Evolutionary conservation across 371 early-diverging fungal species (phyloP).

Genomic region (Haplosporangium sp.): DNA sequence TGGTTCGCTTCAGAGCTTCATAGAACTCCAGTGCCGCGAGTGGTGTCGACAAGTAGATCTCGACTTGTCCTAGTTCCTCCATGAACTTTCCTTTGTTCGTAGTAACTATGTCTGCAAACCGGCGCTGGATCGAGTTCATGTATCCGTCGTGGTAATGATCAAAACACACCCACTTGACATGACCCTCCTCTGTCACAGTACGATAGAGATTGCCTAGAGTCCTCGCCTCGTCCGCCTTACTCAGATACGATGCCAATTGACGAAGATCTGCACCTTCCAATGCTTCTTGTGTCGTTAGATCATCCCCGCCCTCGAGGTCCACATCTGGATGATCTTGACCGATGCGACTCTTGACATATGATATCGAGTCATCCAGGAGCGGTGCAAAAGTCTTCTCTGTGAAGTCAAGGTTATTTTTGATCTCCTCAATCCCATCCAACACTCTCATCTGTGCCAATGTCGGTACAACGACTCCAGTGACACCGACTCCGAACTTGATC

Average conservation of each 20-base stretch:
- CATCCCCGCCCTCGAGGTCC: neutral
- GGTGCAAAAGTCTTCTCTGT: neutral
- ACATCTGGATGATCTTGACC: neutral
- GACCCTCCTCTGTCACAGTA: conserved; percentile 1
- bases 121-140: neutral
- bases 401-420: neutral
- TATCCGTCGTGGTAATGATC: conserved; percentile 15
- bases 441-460: neutral
- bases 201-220: conserved; percentile 18
- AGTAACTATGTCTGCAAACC: neutral
- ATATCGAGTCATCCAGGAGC: conserved; percentile 5
- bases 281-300: neutral
- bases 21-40: conserved; percentile 2
- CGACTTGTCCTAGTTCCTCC: neutral
- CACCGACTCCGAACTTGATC: conserved; percentile 4
- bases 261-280: conserved; percentile 12
- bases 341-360: neutral
- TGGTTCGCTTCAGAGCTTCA: neutral
- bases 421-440: neutral
- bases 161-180: conserved; percentile 21
- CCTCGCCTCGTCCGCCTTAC: neutral
- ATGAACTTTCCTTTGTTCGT: neutral
- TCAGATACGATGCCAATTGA: conserved; percentile 7
- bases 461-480: conserved; percentile 13
- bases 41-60: neutral